Percentiles rank a stretch among this genome's conserved stretches.
phyloP scores from a whole-genome alignment of 768 basidiomycete species.

The Nidularia sp. region DNA sequence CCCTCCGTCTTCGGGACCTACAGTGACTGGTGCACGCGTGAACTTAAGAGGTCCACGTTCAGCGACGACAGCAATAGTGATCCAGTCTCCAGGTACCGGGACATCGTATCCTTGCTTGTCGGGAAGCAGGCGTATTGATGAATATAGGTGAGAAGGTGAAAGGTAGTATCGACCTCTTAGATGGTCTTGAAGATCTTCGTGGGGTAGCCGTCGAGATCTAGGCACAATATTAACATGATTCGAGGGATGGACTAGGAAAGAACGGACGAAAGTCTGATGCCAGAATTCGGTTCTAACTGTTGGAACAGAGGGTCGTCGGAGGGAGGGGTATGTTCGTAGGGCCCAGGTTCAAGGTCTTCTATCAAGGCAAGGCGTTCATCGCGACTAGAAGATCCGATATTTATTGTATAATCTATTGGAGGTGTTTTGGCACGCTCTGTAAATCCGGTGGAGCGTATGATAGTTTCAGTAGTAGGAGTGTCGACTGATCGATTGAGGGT shows the following conservation, averaged over 20 bases:
- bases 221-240: conserved; percentile 3
- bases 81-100: conserved; percentile 90
- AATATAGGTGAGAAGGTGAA: conserved; percentile 86
- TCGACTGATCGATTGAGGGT: conserved; percentile 1
- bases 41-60: conserved; percentile 80
- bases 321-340: conserved; percentile 67
- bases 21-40: conserved; percentile 60
- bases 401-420: conserved; percentile 1
- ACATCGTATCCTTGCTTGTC: conserved; percentile 87
- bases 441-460: conserved; percentile 24
- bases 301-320: conserved; percentile 75
- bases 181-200: conserved; percentile 78
- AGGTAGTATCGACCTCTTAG: conserved; percentile 83
- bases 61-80: conserved; percentile 94
- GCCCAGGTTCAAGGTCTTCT: conserved; percentile 76
- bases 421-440: conserved; percentile 25
- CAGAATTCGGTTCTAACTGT: conserved; percentile 85
- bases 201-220: conserved; percentile 70
- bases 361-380: conserved; percentile 70
- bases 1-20: conserved; percentile 39
- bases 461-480: conserved; percentile 1
- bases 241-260: conserved; percentile 2
- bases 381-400: conserved; percentile 18
- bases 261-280: conserved; percentile 77
- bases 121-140: conserved; percentile 69